Base-by-base conservation (phyloP, 495 filamentous ascomycete species). In the Astrothelium subdiscretum region DNA sequence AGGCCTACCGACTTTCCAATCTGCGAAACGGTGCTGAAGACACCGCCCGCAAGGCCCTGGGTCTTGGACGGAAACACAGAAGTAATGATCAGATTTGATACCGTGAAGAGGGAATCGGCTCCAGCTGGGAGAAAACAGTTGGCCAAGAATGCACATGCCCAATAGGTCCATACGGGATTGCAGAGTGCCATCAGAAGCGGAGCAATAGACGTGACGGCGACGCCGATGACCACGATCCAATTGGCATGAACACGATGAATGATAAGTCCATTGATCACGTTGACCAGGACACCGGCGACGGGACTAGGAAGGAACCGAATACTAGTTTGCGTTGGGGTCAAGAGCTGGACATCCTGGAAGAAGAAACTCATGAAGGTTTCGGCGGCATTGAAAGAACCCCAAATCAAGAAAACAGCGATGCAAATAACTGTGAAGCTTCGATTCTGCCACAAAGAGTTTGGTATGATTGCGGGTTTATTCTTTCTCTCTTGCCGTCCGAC, bases 1-100 rank as follows among this genome's bases (percentile, higher is more conserved):
- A 86, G 66, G 0, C 85, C 84, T 13, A 88, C 72, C 0, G 78
- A 76, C 20, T 76, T 83, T 0, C 86, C 86, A 58, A 87, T 78
- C 66, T 87, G 83, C 2, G 78, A 69, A n/a, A 82, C 68, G 0
- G 83, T 83, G 64, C 86, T 85, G 74, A 87, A 87, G 0, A 88
- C 82, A 2, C 81, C 84, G 2, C 84, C 84, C 1, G 82, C 83
- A 0, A 89, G 76, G 0, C 77, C 82, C 58, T 88, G 83, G 0
- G 77, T 85, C 54, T 80, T 69, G 0, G 73, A 62, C 0, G 83
- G 80, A 64, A 87, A 86, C 4, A 77, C 76, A n/a, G 77, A 70
- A 0, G 83, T 79, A 61, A 87, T 82, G 48, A 87, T 66, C 22
- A 89, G 72, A 58, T 86, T 85, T 1, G 82, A 79, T 6, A 87